These are phyloP conservation scores for Favolaschia claudopus DNA, from an alignment of 768 basidiomycete species.

Conservation along the genomic window DNA sequence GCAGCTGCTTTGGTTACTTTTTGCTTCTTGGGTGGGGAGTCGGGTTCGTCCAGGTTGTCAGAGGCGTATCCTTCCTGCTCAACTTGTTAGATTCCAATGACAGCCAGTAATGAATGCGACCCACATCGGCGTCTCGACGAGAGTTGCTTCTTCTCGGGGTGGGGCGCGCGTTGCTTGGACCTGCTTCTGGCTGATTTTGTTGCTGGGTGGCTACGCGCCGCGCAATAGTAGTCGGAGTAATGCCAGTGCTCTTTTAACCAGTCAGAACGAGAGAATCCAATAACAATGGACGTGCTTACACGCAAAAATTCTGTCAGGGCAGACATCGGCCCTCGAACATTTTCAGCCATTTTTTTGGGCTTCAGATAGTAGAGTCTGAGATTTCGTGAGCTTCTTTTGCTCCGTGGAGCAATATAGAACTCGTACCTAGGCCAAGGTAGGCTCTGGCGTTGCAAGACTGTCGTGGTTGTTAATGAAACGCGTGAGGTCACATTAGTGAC, in stretches of 20 bases:
- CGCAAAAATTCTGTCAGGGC: slow-evolving; percentile 84
- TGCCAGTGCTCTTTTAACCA: slow-evolving; percentile 51
- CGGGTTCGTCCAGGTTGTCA: slow-evolving; percentile 75
- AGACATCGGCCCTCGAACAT: slow-evolving; percentile 83
- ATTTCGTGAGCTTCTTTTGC: neutral
- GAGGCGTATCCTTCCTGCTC: slow-evolving; percentile 63
- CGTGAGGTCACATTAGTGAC: slow-evolving; percentile 25
- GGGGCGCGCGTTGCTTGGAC: slow-evolving; percentile 44
- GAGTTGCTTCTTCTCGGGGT: neutral
- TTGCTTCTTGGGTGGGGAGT: slow-evolving; percentile 61
- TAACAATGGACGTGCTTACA: slow-evolving; percentile 45
- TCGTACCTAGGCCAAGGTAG: no score
- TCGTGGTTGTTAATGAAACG: slow-evolving; percentile 22
- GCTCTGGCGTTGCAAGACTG: no score
- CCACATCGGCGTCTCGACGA: slow-evolving; percentile 14
- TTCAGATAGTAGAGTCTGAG: slow-evolving; percentile 2
- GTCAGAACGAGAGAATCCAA: neutral
- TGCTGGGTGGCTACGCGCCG: slow-evolving; percentile 44
- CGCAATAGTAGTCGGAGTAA: slow-evolving; percentile 55
- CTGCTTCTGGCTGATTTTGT: slow-evolving; percentile 50
- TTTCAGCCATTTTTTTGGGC: slow-evolving; percentile 45
- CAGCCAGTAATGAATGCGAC: neutral
- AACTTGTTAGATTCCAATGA: neutral
- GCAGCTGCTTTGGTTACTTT: slow-evolving; percentile 58
- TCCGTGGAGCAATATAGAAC: neutral